Percentiles rank a stretch among this genome's conserved stretches.
These are phyloP conservation scores for Thraustotheca clavata DNA, from an alignment of 352 stramenopile species.

Conservation along the genomic window DNA sequence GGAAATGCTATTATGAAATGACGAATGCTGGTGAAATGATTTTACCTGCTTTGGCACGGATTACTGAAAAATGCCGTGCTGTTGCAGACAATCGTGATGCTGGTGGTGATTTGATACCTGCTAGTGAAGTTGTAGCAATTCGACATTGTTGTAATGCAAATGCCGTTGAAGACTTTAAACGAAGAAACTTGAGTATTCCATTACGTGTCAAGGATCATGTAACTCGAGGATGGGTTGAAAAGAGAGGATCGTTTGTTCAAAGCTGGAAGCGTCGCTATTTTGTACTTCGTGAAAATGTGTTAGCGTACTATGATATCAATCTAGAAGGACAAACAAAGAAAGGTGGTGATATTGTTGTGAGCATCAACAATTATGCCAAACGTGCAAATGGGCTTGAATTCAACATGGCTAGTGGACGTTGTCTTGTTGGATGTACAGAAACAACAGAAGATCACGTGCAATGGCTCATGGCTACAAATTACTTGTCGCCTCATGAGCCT, in stretches of 20 bases:
- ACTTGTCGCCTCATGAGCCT: background rate
- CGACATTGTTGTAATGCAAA: constrained; percentile 9
- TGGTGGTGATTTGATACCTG: background rate
- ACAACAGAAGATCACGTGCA: constrained; percentile 1
- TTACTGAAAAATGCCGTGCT: constrained; percentile 12
- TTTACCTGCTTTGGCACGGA: background rate
- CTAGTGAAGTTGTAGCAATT: constrained; percentile 5
- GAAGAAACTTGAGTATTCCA: constrained; percentile 7
- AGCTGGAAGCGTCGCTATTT: constrained; percentile 76
- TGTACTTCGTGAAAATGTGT: constrained; percentile 45
- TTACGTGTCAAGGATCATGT: background rate
- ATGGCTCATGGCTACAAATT: constrained; percentile 4
- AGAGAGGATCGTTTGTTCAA: constrained; percentile 60
- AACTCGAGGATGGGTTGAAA: constrained; percentile 43
- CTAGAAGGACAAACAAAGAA: constrained; percentile 19
- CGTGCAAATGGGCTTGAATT: constrained; percentile 19
- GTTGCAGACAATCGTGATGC: background rate
- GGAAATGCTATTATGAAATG: constrained; percentile 21
- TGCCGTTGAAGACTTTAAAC: constrained; percentile 13
- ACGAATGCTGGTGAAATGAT: constrained; percentile 17
- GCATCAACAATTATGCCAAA: constrained; percentile 10
- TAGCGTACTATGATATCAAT: constrained; percentile 21
- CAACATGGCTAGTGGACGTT: constrained; percentile 13
- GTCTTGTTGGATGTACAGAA: constrained; percentile 14
- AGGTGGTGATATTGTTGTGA: constrained; percentile 9